Percentiles rank a stretch among this genome's conserved stretches.
Evolutionary conservation across 148 eudicot genomes (phyloP).

Genomic region (Rhododendron simsii): DNA sequence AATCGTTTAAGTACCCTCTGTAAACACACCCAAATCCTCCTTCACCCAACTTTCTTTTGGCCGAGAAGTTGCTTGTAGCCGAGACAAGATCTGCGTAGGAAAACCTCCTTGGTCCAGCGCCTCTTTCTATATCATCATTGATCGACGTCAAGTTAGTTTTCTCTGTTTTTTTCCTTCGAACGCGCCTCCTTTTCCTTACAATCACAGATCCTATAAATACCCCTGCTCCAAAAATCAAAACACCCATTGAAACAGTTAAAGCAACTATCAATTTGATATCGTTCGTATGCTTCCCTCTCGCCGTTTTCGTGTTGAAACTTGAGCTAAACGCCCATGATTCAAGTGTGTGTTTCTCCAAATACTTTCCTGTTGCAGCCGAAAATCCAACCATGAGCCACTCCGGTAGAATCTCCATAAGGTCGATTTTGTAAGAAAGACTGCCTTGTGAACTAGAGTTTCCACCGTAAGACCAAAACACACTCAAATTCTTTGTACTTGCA

Average conservation of each 20-base stretch:
- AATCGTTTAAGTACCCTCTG: neutral
- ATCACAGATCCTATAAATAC: neutral
- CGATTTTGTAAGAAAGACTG: slow-evolving; percentile 37
- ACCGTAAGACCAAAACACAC: slow-evolving; percentile 38
- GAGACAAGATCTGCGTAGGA: slow-evolving; percentile 10
- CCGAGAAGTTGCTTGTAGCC: slow-evolving; percentile 22
- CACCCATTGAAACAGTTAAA: slow-evolving; percentile 14
- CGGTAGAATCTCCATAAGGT: slow-evolving; percentile 39
- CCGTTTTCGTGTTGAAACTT: slow-evolving; percentile 14
- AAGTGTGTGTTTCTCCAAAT: slow-evolving; percentile 24
- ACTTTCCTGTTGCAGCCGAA: slow-evolving; percentile 42
- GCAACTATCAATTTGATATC: slow-evolving; percentile 13
- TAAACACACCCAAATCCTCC: slow-evolving; percentile 34
- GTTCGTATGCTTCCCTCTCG: neutral
- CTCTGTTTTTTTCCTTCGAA: neutral
- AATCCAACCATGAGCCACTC: slow-evolving; percentile 46
- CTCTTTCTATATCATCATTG: slow-evolving; percentile 22
- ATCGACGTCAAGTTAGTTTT: slow-evolving; percentile 5
- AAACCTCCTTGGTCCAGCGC: slow-evolving; percentile 24
- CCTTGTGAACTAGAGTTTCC: neutral
- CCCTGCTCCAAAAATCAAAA: slow-evolving; percentile 4
- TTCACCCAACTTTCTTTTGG: slow-evolving; percentile 20
- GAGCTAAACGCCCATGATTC: slow-evolving; percentile 45
- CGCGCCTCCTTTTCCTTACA: neutral
- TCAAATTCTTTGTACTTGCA: slow-evolving; percentile 35